phyloP scores from a whole-genome alignment of 306 rosid genomes.

The Vicia sativa region DNA sequence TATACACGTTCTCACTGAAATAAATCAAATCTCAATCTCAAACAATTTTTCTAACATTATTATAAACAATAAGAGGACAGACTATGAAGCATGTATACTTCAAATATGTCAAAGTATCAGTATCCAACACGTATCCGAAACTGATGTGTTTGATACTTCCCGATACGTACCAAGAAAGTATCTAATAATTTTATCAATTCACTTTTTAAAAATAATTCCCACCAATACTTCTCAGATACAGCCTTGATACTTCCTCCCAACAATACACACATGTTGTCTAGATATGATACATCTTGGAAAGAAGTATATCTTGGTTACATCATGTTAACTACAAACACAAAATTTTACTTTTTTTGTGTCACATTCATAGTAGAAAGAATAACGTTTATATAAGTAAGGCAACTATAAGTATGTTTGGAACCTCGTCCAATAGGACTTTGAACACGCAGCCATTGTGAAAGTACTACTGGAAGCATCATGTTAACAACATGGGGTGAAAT shows the following conservation, averaged over 20 bases:
- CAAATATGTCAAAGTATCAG: neutral
- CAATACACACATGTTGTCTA: neutral
- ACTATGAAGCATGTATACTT: neutral
- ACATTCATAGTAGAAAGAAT: neutral
- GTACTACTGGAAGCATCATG: neutral
- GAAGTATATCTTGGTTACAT: neutral
- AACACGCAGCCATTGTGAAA: neutral
- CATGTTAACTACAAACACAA: neutral
- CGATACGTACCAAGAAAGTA: neutral
- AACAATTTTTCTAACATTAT: neutral
- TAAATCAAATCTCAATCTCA: conserved; percentile 7
- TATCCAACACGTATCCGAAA: neutral
- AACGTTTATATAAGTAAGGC: neutral
- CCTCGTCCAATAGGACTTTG: neutral
- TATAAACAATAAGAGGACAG: conserved; percentile 2
- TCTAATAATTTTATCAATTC: neutral
- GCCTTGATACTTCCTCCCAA: neutral
- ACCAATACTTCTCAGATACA: neutral
- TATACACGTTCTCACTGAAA: neutral
- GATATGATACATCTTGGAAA: neutral
- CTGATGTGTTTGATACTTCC: neutral
- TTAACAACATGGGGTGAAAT: neutral
- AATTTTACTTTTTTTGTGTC: neutral
- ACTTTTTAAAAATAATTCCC: neutral
- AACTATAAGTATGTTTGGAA: neutral